Base-by-base conservation (phyloP, 2,329 filamentous ascomycete genomes). In the Aureobasidium sp. region DNA sequence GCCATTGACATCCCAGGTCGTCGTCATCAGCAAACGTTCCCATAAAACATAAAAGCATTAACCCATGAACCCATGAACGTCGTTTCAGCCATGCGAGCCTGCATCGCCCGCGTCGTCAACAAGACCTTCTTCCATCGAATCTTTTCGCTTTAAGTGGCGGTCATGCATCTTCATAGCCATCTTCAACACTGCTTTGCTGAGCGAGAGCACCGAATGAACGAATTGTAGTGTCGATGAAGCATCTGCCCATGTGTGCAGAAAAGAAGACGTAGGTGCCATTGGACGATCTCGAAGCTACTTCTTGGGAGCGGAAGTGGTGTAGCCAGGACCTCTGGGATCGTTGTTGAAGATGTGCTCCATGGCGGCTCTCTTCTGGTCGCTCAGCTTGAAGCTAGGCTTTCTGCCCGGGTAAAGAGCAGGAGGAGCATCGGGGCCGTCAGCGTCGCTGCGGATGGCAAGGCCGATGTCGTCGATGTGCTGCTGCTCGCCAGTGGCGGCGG, bases 321-420 rank as follows among this genome's bases (percentile, higher is more conserved):
- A 62, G 25, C 51, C 51, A 7, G 48, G 20, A 36, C 34, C n/a
- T 48, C 56, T 66, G 11, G 57, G 44, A 5, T 65, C 22, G 17
- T 47, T 52, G 31, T 27, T 55, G 44, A 72, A 56, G 63, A 70
- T 66, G 48, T 66, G 61, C 65, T 70, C 69, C 65, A 70, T 69
- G 52, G 66, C 60, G 27, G 67, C 64, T 8, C 72, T 66, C 66
- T 70, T 72, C 65, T 66, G 64, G 56, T 74, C 71, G 15, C 64
- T 62, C 65, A 65, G 63, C 52, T 67, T 70, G 66, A 68, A 73
- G 60, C 69, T 72, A 61, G 68, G 70, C 61, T 67, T 62, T 36
- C 69, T 64, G 2, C 45, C 45, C 8, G 22, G 22, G 31, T 29
- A 8, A 14, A 62, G 53, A 31, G 63, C 65, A 44, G 68, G 66